Evolutionary conservation across 176 grass and related monocot genomes (phyloP).

Genomic region (Aegilops bicornis): DNA sequence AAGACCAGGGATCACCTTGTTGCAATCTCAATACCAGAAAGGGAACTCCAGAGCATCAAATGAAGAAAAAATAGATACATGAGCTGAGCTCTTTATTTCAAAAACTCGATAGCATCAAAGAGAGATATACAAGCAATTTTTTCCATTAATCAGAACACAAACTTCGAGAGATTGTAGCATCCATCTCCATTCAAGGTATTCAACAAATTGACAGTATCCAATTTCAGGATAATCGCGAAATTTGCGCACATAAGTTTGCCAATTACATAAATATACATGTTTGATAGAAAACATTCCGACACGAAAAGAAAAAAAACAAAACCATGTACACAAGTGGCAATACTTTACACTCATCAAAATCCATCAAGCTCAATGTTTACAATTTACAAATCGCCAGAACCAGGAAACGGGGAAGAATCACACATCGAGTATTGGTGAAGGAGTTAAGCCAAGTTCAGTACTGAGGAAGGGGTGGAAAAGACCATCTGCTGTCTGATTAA

Average conservation of each 20-base stretch:
- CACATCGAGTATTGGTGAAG: slow-evolving; percentile 20
- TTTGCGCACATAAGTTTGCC: neutral
- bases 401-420: slow-evolving; percentile 18
- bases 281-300: neutral
- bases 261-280: neutral
- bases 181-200: neutral
- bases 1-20: too few relatives aligned
- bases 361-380: slow-evolving; percentile 31
- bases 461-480: neutral
- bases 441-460: slow-evolving; percentile 11
- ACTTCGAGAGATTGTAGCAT: neutral
- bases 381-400: slow-evolving; percentile 32
- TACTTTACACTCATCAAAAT: slow-evolving; percentile 29
- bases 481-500: slow-evolving; percentile 28
- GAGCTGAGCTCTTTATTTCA: neutral
- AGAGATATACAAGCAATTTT: neutral
- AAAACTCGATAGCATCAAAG: neutral
- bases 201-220: neutral
- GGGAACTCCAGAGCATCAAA: neutral
- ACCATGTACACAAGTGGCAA: slow-evolving; percentile 7
- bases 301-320: neutral
- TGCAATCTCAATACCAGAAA: neutral
- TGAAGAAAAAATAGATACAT: neutral
- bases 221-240: neutral
- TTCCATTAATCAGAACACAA: neutral